Conservation (phyloP, 1,284 basidiomycete species). For the Moesziomyces sp. region DNA sequence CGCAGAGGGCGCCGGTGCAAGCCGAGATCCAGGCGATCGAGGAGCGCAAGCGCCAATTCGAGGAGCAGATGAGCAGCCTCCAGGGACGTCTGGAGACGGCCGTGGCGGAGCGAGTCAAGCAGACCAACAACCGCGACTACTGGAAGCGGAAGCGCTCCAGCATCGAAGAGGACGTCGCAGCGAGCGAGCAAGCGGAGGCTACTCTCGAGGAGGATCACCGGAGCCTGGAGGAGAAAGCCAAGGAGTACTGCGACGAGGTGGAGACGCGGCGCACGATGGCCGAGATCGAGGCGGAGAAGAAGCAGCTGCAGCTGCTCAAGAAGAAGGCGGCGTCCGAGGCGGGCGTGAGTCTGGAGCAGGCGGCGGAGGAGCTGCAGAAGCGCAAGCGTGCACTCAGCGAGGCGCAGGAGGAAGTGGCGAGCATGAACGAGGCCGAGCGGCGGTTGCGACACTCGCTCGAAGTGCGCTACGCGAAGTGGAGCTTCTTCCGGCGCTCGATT, state of each 20-base stretch:
- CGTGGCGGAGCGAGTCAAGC: conserved; percentile 61
- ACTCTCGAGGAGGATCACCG: conserved; percentile 72
- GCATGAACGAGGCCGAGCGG: conserved; percentile 70
- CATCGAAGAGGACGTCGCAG: conserved; percentile 45
- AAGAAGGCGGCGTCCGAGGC: conserved; percentile 73
- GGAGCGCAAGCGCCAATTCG: conserved; percentile 19
- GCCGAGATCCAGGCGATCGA: conserved; percentile 64
- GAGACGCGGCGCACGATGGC: conserved; percentile 73
- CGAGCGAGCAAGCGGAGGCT: conserved; percentile 70
- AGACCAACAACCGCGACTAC: conserved; percentile 48
- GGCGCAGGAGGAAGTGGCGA: conserved; percentile 75
- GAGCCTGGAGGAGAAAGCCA: conserved; percentile 71
- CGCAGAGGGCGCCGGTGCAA: conserved; percentile 58
- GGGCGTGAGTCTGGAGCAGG: conserved; percentile 80
- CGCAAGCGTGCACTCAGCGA: conserved; percentile 55
- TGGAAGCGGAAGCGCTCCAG: conserved; percentile 41
- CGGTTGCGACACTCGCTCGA: conserved; percentile 24
- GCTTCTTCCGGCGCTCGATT: conserved; percentile 85
- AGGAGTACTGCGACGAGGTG: conserved; percentile 74
- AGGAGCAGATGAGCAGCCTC: conserved; percentile 29
- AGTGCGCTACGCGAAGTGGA: conserved; percentile 75
- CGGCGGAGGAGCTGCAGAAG: conserved; percentile 76
- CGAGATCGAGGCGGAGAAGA: conserved; percentile 73
- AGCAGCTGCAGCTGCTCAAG: conserved; percentile 78
- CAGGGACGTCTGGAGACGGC: conserved; percentile 49